These are phyloP conservation scores for Singerocomus inundabilis DNA, from an alignment of 1,284 basidiomycete genomes.

Conservation along the genomic window DNA sequence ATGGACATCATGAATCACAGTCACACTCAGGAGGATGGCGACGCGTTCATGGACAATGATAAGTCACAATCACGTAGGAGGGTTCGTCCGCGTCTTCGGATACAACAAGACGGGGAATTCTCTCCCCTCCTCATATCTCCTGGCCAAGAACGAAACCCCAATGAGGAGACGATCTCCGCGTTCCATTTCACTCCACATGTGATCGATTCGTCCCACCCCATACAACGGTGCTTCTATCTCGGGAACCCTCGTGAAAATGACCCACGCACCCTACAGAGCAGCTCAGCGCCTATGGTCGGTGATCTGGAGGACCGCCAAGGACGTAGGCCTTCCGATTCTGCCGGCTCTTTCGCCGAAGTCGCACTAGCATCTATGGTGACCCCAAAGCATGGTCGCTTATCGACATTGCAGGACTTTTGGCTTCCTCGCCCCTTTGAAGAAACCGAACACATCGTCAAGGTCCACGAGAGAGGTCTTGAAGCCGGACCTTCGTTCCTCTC, in stretches of 20 bases:
- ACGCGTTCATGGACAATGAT: not conserved
- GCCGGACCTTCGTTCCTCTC: slow-evolving; percentile 11
- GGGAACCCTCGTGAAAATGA: not conserved
- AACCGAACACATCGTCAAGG: not conserved
- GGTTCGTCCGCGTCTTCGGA: slow-evolving; percentile 10
- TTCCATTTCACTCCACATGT: not conserved
- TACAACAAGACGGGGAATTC: slow-evolving; percentile 15
- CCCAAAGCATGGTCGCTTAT: slow-evolving; percentile 10
- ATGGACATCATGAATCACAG: not conserved
- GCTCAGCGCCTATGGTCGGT: not conserved
- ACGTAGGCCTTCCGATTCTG: slow-evolving; percentile 10
- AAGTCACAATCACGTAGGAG: not conserved
- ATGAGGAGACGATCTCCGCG: slow-evolving; percentile 7
- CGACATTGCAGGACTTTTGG: slow-evolving; percentile 16
- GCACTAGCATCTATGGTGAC: slow-evolving; percentile 2
- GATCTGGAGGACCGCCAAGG: not conserved
- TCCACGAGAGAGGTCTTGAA: slow-evolving; percentile 22
- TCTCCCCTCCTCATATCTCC: slow-evolving; percentile 27
- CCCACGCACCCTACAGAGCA: slow-evolving; percentile 1
- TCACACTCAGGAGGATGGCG: not conserved
- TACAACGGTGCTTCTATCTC: not conserved
- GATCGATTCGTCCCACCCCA: not conserved
- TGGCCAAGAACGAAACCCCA: not conserved
- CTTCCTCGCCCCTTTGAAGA: slow-evolving; percentile 29
- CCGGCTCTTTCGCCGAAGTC: slow-evolving; percentile 17